These are phyloP conservation scores for Solanum clarkiae DNA, from an alignment of 257 asterid species.

Conservation along the genomic window DNA sequence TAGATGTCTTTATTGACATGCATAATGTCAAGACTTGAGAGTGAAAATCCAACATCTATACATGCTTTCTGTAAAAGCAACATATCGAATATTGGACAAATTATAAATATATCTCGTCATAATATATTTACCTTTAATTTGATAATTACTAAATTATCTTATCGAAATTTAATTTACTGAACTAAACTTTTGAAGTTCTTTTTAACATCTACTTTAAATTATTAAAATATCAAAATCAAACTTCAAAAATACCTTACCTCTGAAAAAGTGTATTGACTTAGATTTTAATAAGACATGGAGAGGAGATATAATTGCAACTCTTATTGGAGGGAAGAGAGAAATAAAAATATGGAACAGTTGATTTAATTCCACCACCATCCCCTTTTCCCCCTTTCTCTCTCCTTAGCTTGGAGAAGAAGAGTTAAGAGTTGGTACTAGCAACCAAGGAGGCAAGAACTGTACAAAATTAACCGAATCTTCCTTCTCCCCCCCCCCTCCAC, in stretches of 20 bases:
- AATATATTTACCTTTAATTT: too few species aligned
- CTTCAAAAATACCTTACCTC: not conserved
- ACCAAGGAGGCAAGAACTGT: not conserved
- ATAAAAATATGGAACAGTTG: not conserved
- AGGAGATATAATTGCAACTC: not conserved
- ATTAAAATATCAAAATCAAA: not conserved
- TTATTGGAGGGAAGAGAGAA: constrained; percentile 19
- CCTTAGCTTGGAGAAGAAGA: constrained; percentile 30
- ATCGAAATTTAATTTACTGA: too few species aligned
- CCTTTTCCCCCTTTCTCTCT: not conserved
- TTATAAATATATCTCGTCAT: too few species aligned
- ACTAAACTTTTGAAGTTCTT: not conserved
- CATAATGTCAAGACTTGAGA: too few species aligned
- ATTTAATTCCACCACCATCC: constrained; percentile 8
- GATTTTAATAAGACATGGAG: not conserved
- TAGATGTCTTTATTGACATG: too few species aligned
- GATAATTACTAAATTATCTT: too few species aligned
- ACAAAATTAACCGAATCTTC: not conserved
- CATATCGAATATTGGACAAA: too few species aligned
- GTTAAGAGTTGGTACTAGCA: not conserved
- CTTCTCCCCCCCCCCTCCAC: not conserved
- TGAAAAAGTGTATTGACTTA: not conserved
- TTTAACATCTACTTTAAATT: not conserved
- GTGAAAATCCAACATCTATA: too few species aligned
- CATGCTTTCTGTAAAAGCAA: too few species aligned